Conservation (phyloP, 2,329 filamentous ascomycete genomes). For the Venturia oleaginea region DNA sequence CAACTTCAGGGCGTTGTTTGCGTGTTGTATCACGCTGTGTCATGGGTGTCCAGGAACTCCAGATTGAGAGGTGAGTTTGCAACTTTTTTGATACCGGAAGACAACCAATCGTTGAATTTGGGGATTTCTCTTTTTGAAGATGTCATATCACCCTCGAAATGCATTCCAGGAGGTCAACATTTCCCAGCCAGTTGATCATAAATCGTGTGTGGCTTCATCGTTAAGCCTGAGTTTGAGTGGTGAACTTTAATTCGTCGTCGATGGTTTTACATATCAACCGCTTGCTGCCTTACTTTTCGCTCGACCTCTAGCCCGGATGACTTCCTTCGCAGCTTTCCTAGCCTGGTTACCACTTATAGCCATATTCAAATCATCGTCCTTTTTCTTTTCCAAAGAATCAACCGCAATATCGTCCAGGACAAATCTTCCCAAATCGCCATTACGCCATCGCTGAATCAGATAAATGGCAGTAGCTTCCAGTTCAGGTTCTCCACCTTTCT, state of each 20-base stretch:
- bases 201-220: background rate
- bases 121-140: background rate
- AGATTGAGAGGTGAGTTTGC: background rate
- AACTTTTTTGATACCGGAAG: background rate
- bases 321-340: slow-evolving; percentile 55
- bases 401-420: slow-evolving; percentile 67
- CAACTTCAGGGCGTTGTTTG: background rate
- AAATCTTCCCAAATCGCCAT: slow-evolving; percentile 66
- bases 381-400: slow-evolving; percentile 46
- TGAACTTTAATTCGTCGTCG: background rate
- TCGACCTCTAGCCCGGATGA: slow-evolving; percentile 22
- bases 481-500: slow-evolving; percentile 62
- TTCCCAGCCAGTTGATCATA: background rate
- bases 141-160: background rate
- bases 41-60: background rate
- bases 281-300: background rate
- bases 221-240: background rate
- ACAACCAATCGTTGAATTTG: background rate
- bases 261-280: background rate
- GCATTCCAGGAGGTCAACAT: background rate
- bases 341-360: slow-evolving; percentile 59
- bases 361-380: slow-evolving; percentile 36
- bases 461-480: slow-evolving; percentile 66
- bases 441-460: slow-evolving; percentile 74
- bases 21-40: background rate